These are phyloP conservation scores for Phytopythium delawarense DNA, from an alignment of 352 stramenopile genomes.

Conservation along the genomic window DNA sequence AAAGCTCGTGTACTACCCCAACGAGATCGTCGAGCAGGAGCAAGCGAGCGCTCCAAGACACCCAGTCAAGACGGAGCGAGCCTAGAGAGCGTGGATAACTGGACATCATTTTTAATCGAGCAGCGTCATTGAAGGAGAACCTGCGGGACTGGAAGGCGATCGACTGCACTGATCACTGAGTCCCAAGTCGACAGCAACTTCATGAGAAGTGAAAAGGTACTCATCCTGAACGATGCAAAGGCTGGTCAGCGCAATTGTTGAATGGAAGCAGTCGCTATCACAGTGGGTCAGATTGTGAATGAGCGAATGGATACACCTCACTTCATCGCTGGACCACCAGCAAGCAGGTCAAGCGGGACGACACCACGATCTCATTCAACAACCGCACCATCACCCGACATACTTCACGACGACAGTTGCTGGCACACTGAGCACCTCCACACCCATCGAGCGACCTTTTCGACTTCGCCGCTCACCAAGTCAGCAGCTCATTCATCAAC, in stretches of 20 bases:
- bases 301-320: slow-evolving; percentile 1
- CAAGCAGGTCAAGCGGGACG: not conserved
- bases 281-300: not conserved
- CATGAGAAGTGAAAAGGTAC: not conserved
- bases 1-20: not conserved
- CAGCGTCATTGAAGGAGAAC: too few species aligned
- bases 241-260: slow-evolving; percentile 2
- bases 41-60: not conserved
- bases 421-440: not conserved
- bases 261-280: not conserved
- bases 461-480: not conserved
- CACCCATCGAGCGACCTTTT: not conserved
- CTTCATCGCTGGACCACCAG: not conserved
- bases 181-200: too few species aligned
- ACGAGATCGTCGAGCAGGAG: not conserved
- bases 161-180: too few species aligned
- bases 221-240: not conserved
- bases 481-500: not conserved
- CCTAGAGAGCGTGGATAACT: not conserved
- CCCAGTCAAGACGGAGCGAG: not conserved
- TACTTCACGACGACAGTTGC: not conserved
- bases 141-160: too few species aligned
- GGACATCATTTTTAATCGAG: too few species aligned
- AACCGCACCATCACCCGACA: not conserved
- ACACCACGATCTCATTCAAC: not conserved